A percentile compares a stretch with the other conserved stretches of the same genome.
phyloP scores from a whole-genome alignment of 192 early-diverging fungal genomes.

The Entomortierella beljakovae region DNA sequence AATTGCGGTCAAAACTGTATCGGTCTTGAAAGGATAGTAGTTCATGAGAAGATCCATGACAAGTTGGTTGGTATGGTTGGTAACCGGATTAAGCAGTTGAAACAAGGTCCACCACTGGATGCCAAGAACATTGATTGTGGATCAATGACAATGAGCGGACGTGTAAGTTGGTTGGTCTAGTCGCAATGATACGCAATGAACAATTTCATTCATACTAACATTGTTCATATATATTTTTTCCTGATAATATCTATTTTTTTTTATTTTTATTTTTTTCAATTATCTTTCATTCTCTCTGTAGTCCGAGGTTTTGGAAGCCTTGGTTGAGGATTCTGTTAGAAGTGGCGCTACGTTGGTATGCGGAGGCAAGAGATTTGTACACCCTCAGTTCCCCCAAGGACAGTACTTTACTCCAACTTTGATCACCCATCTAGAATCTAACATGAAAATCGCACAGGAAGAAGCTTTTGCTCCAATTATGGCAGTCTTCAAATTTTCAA shows the following conservation, averaged over 20 bases:
- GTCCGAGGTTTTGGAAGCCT: conserved; percentile 66
- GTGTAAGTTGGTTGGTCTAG: conserved; percentile 60
- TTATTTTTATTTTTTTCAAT: background rate
- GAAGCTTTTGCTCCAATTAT: conserved; percentile 88
- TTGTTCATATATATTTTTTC: too few species aligned
- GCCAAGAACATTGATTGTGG: conserved; percentile 79
- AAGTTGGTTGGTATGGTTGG: conserved; percentile 72
- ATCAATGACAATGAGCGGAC: conserved; percentile 82
- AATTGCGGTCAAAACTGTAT: conserved; percentile 93
- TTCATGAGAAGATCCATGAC: conserved; percentile 78
- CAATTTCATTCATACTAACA: too few species aligned
- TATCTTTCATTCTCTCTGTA: conserved; percentile 13
- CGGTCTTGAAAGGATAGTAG: conserved; percentile 87
- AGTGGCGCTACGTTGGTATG: conserved; percentile 77
- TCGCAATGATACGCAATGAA: too few species aligned
- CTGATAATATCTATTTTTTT: background rate
- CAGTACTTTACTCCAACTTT: conserved; percentile 88
- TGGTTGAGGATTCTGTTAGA: conserved; percentile 82
- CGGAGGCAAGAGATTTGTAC: conserved; percentile 75
- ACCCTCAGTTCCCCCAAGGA: conserved; percentile 78
- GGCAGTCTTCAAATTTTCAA: conserved; percentile 79
- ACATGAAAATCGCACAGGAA: conserved; percentile 80
- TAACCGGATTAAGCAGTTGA: conserved; percentile 66
- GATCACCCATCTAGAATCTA: conserved; percentile 79
- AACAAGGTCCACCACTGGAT: conserved; percentile 79